phyloP scores from a whole-genome alignment of 495 filamentous ascomycete genomes.

The Hyaloscypha finlandica region DNA sequence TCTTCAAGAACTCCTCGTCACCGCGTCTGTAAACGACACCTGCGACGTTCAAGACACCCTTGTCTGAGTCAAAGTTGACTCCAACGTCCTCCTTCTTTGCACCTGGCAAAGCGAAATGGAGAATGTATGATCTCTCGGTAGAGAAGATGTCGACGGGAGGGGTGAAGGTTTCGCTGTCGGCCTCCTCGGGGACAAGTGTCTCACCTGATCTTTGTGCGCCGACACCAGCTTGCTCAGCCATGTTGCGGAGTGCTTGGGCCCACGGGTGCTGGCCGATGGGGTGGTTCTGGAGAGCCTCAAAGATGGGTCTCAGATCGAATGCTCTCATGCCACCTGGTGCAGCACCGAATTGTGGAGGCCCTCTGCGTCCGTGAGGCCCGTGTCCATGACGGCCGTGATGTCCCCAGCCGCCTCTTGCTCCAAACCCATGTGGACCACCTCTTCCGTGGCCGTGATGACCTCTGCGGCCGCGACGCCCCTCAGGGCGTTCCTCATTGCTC shows the following conservation, averaged over 20 bases:
- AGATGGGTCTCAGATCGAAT: constrained; percentile 40
- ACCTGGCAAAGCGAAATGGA: constrained; percentile 76
- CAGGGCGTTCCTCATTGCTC: background rate
- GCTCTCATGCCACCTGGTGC: constrained; percentile 19
- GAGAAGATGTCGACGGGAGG: constrained; percentile 75
- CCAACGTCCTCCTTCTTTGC: constrained; percentile 76
- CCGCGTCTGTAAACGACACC: constrained; percentile 73
- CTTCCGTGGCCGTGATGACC: constrained; percentile 27
- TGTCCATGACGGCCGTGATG: constrained; percentile 23
- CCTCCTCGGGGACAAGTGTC: constrained; percentile 31
- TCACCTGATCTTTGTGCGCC: constrained; percentile 32
- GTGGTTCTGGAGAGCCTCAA: constrained; percentile 40
- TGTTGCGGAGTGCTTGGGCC: constrained; percentile 42
- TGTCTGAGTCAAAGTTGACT: constrained; percentile 72
- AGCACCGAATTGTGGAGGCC: constrained; percentile 25
- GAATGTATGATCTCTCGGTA: constrained; percentile 58
- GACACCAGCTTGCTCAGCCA: constrained; percentile 36
- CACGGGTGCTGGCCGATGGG: constrained; percentile 42
- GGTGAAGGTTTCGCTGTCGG: constrained; percentile 49
- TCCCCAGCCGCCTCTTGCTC: constrained; percentile 25
- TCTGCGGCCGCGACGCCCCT: constrained; percentile 23
- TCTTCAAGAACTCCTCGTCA: constrained; percentile 69
- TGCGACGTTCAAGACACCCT: constrained; percentile 61
- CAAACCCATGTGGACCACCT: constrained; percentile 22
- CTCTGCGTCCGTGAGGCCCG: constrained; percentile 23